These are phyloP conservation scores for Huntiella savannae DNA, from an alignment of 2,329 filamentous ascomycete genomes.

Conservation along the genomic window DNA sequence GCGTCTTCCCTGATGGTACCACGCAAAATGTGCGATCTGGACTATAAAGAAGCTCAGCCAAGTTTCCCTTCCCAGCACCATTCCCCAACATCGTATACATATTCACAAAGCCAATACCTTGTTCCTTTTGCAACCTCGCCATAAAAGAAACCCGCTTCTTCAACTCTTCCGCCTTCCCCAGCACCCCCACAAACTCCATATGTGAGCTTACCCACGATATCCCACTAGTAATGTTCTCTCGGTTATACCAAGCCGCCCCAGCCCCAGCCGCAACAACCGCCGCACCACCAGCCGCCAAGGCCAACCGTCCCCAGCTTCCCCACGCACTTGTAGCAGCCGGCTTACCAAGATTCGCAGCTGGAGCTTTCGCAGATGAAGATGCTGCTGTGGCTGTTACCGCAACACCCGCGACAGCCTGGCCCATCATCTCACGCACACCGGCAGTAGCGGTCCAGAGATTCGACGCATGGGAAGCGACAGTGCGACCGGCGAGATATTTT, in stretches of 20 bases:
- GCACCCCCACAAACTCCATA: constrained; percentile 79
- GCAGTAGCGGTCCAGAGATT: constrained; percentile 36
- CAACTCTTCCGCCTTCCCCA: constrained; percentile 69
- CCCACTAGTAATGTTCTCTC: constrained; percentile 59
- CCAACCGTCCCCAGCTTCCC: constrained; percentile 69
- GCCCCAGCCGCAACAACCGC: constrained; percentile 65
- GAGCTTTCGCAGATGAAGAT: constrained; percentile 18
- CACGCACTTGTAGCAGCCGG: constrained; percentile 28
- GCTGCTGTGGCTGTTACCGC: constrained; percentile 11
- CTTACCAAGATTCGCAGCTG: constrained; percentile 14
- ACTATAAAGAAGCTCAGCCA: constrained; percentile 8
- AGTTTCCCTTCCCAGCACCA: constrained; percentile 29
- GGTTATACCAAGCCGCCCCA: constrained; percentile 69
- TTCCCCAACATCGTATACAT: constrained; percentile 71
- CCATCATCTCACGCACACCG: background rate
- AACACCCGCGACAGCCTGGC: background rate
- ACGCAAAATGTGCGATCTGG: constrained; percentile 67
- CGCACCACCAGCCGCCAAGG: constrained; percentile 70
- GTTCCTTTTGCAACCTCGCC: constrained; percentile 41
- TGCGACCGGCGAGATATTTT: constrained; percentile 57
- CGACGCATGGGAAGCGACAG: constrained; percentile 48
- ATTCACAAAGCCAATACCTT: constrained; percentile 62
- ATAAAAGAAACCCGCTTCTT: constrained; percentile 53
- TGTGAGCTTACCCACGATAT: constrained; percentile 75
- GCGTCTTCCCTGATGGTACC: constrained; percentile 38